phyloP scores from a whole-genome alignment of 2,329 filamentous ascomycete species.

The Orbilia ellipsospora region DNA sequence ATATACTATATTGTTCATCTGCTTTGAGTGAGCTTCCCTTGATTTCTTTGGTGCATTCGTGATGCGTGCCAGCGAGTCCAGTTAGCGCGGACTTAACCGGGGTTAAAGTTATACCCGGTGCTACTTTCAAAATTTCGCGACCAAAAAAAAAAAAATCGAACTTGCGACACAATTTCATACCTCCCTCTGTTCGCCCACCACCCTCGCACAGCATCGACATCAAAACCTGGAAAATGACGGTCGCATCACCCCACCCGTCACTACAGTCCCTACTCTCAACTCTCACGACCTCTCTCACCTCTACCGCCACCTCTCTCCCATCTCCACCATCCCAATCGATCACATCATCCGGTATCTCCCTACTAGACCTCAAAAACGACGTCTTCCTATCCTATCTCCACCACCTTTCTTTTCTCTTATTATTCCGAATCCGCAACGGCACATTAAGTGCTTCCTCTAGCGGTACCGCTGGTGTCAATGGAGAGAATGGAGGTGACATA shows the following conservation, averaged over 20 bases:
- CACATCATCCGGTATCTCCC: conserved; percentile 84
- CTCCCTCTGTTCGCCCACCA: background rate
- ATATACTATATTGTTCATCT: no score
- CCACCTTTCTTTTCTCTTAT: conserved; percentile 87
- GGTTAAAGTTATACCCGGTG: no score
- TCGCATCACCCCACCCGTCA: conserved; percentile 17
- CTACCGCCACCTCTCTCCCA: conserved; percentile 59
- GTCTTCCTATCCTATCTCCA: conserved; percentile 96
- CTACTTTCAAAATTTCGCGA: no score
- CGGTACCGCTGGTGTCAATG: background rate
- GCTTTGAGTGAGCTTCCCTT: no score
- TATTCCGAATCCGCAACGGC: conserved; percentile 76
- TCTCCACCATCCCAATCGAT: conserved; percentile 73
- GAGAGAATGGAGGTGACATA: conserved; percentile 61
- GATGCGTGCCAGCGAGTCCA: no score
- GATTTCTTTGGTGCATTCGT: no score
- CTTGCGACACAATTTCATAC: background rate
- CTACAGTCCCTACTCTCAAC: conserved; percentile 34
- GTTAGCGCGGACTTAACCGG: no score
- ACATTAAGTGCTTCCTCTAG: conserved; percentile 16
- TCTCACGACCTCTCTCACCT: conserved; percentile 39
- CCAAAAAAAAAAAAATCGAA: background rate
- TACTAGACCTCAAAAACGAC: conserved; percentile 96
- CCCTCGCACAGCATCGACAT: background rate
- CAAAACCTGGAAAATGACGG: conserved; percentile 24